Evolutionary conservation across 768 basidiomycete genomes (phyloP), one percentile per base, ranked within the genome.

Genomic region (Pleurotus giganteus): DNA sequence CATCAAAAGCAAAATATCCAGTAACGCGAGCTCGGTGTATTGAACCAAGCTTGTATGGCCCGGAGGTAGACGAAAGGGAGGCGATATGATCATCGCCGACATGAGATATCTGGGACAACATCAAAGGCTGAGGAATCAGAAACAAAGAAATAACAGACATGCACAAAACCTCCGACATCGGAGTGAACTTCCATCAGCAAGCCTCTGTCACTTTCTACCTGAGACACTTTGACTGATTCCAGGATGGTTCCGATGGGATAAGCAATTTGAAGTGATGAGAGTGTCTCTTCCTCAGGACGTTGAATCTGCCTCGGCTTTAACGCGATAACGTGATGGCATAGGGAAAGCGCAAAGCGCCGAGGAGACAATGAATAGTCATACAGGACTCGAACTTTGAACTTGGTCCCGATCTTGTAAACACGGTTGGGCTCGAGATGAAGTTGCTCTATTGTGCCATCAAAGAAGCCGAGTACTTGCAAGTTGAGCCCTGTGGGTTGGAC

Each of bases 61-160:
- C 89, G 19, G 86, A 83, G n/a, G 78, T 69, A 4, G 78, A 69
- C 4, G 89, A 82, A 21, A 97, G 73, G n/a, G 85, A 78, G 13
- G 88, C 81, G n/a, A 94, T 74, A 65, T 93, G 93, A 43, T 94
- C 91, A 65, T 98, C 94, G 7, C 93, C 90, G 43, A 89, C 77
- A 67, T 97, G 93, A 9, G 96, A 97, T 62, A 99, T 97, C 94
- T 98, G 61, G 12, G 9, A 56, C 55, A 54, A 53, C 4, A 28
- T 41, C 17, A 13, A 4, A 39, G 43, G 42, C 45, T 29, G 44
- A 55, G 36, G 44, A 55, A 54, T 49, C 17, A 58, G 49, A 19
- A 21, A 11, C 58, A 45, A n/a, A 24, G 13, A 50, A 11, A 39
- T 13, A 26, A 71, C 89, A 65, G 58, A 97, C 95, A 71, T 98